phyloP scores from a whole-genome alignment of 1,284 basidiomycete species.

The Violaceomyces palustris region DNA sequence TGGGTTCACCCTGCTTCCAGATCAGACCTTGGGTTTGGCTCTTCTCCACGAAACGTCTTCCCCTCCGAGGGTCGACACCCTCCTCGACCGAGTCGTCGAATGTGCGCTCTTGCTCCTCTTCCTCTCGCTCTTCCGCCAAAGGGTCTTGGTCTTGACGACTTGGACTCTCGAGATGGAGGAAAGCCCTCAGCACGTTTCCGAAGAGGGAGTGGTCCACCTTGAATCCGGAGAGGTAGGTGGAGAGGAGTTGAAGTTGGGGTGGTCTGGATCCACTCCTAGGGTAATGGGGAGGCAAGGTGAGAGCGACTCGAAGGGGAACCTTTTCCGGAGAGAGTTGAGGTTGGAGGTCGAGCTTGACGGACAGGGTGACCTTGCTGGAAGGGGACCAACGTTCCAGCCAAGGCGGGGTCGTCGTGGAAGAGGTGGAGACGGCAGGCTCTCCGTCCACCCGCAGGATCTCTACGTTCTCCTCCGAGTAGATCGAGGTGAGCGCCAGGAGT shows the following conservation, averaged over 20 bases:
- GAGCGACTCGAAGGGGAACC: conserved; percentile 33
- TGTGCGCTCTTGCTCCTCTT: conserved; percentile 1
- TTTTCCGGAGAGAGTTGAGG: background rate
- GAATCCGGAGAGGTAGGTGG: conserved; percentile 41
- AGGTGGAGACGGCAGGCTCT: background rate
- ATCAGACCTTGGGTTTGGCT: background rate
- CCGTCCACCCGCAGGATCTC: conserved; percentile 15
- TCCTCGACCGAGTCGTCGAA: conserved; percentile 9
- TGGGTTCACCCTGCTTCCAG: conserved; percentile 37
- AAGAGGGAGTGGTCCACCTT: conserved; percentile 44
- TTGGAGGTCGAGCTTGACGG: conserved; percentile 24
- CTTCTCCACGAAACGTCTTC: too few relatives aligned
- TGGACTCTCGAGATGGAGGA: conserved; percentile 22
- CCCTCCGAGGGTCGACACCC: conserved; percentile 14
- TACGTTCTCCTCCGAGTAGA: conserved; percentile 40
- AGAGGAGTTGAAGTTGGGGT: conserved; percentile 47
- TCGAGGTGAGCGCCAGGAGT: conserved; percentile 43
- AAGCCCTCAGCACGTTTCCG: conserved; percentile 41
- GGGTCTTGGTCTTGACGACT: background rate
- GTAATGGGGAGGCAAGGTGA: conserved; percentile 40
- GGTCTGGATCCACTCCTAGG: conserved; percentile 18
- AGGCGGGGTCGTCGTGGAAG: background rate
- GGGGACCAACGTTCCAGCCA: background rate
- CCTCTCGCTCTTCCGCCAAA: background rate
- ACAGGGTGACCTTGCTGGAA: conserved; percentile 13